phyloP scores from a whole-genome alignment of 2,329 filamentous ascomycete species.

The Phialophora verrucosa region DNA sequence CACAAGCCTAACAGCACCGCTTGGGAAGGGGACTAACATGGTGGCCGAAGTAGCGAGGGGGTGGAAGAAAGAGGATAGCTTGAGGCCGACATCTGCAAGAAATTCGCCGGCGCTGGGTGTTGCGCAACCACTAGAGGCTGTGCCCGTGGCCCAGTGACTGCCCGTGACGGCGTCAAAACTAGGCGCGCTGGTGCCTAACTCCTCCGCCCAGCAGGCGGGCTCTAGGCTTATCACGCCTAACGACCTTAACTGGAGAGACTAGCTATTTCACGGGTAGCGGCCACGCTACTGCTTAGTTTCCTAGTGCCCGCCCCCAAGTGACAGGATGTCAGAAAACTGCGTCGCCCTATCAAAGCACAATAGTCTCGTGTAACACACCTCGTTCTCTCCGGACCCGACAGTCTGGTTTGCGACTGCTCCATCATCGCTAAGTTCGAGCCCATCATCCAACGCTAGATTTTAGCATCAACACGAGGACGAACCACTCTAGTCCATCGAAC shows the following conservation, averaged over 20 bases:
- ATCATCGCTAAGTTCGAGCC: slow-evolving; percentile 1
- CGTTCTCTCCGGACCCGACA: slow-evolving; percentile 9
- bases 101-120: slow-evolving; percentile 25
- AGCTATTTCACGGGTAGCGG: slow-evolving; percentile 12
- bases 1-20: slow-evolving; percentile 26
- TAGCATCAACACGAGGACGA: slow-evolving; percentile 17
- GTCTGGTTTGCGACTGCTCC: slow-evolving; percentile 13
- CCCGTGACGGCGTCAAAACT: slow-evolving; percentile 12
- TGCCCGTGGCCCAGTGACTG: neutral
- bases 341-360: slow-evolving; percentile 22
- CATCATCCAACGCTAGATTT: slow-evolving; percentile 14
- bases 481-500: neutral
- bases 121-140: slow-evolving; percentile 17
- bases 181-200: slow-evolving; percentile 14
- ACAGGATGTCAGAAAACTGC: slow-evolving; percentile 13
- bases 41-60: slow-evolving; percentile 23
- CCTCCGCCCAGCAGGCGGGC: slow-evolving; percentile 3
- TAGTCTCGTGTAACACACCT: slow-evolving; percentile 4
- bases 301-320: neutral
- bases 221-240: slow-evolving; percentile 10
- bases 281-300: slow-evolving; percentile 16
- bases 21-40: slow-evolving; percentile 33
- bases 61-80: slow-evolving; percentile 6
- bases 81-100: slow-evolving; percentile 26
- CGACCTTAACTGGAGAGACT: slow-evolving; percentile 15